Evolutionary conservation across 2,329 filamentous ascomycete genomes (phyloP), one percentile per base, ranked within the genome.

Genomic region (Sordariomycetes sp.): DNA sequence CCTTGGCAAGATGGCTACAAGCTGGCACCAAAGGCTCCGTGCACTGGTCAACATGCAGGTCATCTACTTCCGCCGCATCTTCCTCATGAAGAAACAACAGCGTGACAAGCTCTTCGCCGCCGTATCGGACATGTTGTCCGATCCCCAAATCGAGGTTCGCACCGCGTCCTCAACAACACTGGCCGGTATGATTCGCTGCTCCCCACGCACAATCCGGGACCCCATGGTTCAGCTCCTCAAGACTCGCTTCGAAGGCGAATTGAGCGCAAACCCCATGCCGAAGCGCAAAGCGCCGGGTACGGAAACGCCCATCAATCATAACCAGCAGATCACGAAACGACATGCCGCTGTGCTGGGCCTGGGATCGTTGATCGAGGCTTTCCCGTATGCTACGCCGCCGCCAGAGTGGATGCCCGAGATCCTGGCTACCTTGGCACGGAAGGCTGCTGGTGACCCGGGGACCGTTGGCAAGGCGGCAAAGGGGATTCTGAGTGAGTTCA

Each of bases 41-140:
- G 86, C 94, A 28, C 75, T 98, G 46, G 88, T 98, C 61, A 96
- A 96, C 61, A 95, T 98, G 69, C 93, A 98, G 51, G 90, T 96
- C 43, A 82, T 98, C 47, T 98, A 95, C 66, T 98, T 96, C 75
- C 82, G 92, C 33, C 84, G 90, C 18, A 73, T 98, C 24, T 98
- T 98, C 68, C 66, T 96, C 19, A 84, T 93, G 45, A 74, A 78
- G 21, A 66, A 73, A 6, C 62, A 72, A 7, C 82, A 94, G 54
- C 83, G 92, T 35, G 73, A 86, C 46, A 72, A 76, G 21, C 74
- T 98, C 12, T 94, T 96, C 53, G 79, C 82, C 29, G 93, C 88
- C 36, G 88, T 98, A n/a, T 86, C 88, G 26, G 84, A 82, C 45
- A 98, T 98, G 93, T 72, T 98, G 6, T 77, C 84, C 40, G 92